Conservation (phyloP, 768 basidiomycete species). For the Russula sp. region DNA sequence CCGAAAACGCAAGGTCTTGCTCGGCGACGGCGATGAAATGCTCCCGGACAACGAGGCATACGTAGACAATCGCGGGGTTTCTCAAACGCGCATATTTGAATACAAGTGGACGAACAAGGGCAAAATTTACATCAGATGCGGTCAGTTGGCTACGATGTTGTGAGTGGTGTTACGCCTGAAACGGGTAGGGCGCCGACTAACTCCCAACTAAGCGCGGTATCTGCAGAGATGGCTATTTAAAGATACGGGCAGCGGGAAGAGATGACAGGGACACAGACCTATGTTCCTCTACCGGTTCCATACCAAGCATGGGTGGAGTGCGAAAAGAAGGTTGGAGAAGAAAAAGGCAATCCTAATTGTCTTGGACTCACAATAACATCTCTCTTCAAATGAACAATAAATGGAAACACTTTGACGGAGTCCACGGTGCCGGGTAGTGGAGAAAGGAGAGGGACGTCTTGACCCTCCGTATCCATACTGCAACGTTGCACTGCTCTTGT, state of each 20-base stretch:
- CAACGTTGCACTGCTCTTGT: conserved; percentile 2
- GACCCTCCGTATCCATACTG: conserved; percentile 40
- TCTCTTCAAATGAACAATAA: conserved; percentile 67
- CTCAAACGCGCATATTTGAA: conserved; percentile 73
- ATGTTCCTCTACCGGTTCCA: conserved; percentile 34
- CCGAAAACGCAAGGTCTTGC: conserved; percentile 72
- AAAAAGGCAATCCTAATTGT: conserved; percentile 2
- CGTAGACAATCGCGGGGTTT: conserved; percentile 73
- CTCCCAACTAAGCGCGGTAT: conserved; percentile 79
- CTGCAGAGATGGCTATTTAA: conserved; percentile 32
- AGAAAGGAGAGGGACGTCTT: conserved; percentile 42
- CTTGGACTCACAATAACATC: conserved; percentile 59
- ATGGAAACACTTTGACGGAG: conserved; percentile 73
- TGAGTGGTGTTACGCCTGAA: conserved; percentile 19
- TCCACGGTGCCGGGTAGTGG: conserved; percentile 58
- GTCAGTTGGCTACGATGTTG: conserved; percentile 60
- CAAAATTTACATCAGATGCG: conserved; percentile 79
- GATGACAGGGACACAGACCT: conserved; percentile 27
- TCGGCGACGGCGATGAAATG: conserved; percentile 73
- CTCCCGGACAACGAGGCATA: conserved; percentile 71
- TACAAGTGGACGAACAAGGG: conserved; percentile 73
- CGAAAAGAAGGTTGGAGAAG: conserved; percentile 9
- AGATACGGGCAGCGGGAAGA: neutral
- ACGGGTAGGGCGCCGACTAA: conserved; percentile 41
- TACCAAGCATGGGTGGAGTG: neutral